Evolutionary conservation across 805 yeast genomes (phyloP).

Genomic region (Lipomyces yamanashiensis): DNA sequence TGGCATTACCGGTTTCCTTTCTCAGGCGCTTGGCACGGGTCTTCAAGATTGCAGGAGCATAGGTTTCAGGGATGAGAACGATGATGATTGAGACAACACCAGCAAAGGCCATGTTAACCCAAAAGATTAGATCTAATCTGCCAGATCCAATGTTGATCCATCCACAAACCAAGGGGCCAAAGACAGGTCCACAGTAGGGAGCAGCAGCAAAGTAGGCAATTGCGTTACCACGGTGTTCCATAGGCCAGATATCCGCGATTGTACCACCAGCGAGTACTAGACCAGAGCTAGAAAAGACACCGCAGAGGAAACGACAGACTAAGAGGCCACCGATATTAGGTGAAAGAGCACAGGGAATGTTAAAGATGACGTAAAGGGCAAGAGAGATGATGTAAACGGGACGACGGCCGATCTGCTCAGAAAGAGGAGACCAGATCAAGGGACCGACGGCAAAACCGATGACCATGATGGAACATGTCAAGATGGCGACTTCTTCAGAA

Average conservation of each 20-base stretch:
- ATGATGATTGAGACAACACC: conserved; percentile 78
- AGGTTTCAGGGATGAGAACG: conserved; percentile 82
- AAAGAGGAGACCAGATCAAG: conserved; percentile 83
- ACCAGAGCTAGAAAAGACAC: conserved; percentile 83
- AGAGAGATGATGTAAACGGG: conserved; percentile 81
- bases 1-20: conserved; percentile 79
- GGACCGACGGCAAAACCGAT: conserved; percentile 89
- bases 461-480: conserved; percentile 86
- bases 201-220: conserved; percentile 90
- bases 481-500: conserved; percentile 73
- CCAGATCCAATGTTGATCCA: conserved; percentile 76
- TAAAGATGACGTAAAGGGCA: conserved; percentile 73
- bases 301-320: conserved; percentile 84
- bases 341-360: conserved; percentile 84
- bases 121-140: conserved; percentile 66
- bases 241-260: conserved; percentile 85
- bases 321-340: conserved; percentile 80
- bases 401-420: conserved; percentile 84
- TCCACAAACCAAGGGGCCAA: conserved; percentile 88
- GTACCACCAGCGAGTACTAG: conserved; percentile 89
- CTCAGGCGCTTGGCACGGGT: conserved; percentile 69
- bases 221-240: conserved; percentile 81
- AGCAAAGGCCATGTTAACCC: conserved; percentile 93
- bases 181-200: conserved; percentile 90
- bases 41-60: conserved; percentile 84